A percentile compares a stretch with the other conserved stretches of the same genome.
These are phyloP conservation scores for Malus orientalis DNA, from an alignment of 306 rosid genomes.

Conservation along the genomic window DNA sequence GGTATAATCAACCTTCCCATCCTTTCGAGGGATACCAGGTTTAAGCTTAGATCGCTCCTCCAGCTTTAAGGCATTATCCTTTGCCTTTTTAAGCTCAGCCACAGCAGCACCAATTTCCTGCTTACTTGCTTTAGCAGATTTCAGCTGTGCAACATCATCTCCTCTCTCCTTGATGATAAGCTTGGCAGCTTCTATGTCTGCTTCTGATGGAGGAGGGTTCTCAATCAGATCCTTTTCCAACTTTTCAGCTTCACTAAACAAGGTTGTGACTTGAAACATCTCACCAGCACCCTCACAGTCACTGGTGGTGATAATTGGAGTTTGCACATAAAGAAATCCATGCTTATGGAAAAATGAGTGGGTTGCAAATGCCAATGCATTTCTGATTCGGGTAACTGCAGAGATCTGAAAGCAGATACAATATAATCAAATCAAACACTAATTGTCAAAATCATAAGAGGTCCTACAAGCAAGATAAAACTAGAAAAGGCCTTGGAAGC, in stretches of 20 bases:
- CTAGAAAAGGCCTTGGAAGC: not conserved
- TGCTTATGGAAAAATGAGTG: conserved; percentile 74
- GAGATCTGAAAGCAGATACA: conserved; percentile 49
- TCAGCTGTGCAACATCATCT: conserved; percentile 57
- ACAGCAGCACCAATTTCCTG: conserved; percentile 56
- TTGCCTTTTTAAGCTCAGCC: conserved; percentile 58
- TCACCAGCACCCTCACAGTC: conserved; percentile 99
- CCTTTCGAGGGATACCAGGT: conserved; percentile 77
- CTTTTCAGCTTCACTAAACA: conserved; percentile 73
- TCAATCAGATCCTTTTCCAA: conserved; percentile 67
- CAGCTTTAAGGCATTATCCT: conserved; percentile 49
- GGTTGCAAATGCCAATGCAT: conserved; percentile 85
- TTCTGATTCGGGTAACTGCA: conserved; percentile 75
- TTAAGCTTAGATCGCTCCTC: conserved; percentile 82
- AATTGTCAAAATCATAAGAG: not conserved
- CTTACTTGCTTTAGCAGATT: conserved; percentile 63
- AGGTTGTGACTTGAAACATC: conserved; percentile 96
- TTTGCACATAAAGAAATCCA: conserved; percentile 79
- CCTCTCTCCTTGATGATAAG: conserved; percentile 61
- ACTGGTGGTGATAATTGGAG: conserved; percentile 91
- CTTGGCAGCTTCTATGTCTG: conserved; percentile 65
- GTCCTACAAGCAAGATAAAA: not conserved
- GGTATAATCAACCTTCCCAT: conserved; percentile 78
- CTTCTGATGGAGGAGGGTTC: conserved; percentile 80
- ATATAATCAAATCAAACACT: not conserved